These are phyloP conservation scores for Daedalea quercina DNA, from an alignment of 768 basidiomycete genomes.

Conservation along the genomic window DNA sequence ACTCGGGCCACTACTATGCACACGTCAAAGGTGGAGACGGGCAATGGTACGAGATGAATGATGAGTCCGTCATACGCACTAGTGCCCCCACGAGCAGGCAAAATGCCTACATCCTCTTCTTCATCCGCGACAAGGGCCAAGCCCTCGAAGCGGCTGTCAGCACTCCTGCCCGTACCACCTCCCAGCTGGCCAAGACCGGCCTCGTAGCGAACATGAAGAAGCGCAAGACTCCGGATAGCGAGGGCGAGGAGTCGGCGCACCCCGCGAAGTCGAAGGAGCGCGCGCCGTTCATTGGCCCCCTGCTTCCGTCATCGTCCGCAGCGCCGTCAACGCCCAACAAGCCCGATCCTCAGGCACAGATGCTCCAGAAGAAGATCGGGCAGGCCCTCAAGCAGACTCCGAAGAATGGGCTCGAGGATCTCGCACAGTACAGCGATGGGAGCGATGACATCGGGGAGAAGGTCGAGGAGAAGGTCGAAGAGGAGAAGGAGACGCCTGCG, in stretches of 20 bases:
- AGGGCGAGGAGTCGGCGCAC: conserved; percentile 38
- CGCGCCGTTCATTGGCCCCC: conserved; percentile 57
- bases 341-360: conserved; percentile 46
- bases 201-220: conserved; percentile 45
- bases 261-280: conserved; percentile 41
- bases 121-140: conserved; percentile 76
- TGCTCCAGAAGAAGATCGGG: conserved; percentile 48
- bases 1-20: conserved; percentile 94
- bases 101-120: conserved; percentile 92
- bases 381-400: conserved; percentile 22
- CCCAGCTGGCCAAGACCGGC: conserved; percentile 27
- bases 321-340: conserved; percentile 8
- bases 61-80: conserved; percentile 57
- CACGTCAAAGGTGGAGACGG: conserved; percentile 66
- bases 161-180: conserved; percentile 9
- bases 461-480: conserved; percentile 9
- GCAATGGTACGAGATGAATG: conserved; percentile 92
- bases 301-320: conserved; percentile 39
- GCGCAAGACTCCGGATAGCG: conserved; percentile 39
- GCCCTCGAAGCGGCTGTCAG: conserved; percentile 54
- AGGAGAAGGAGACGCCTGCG: neutral
- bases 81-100: conserved; percentile 52
- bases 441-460: conserved; percentile 27
- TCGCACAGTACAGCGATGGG: conserved; percentile 39
- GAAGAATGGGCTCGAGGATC: conserved; percentile 30